These are phyloP conservation scores for Noccaea bulbosa DNA, from an alignment of 345 rosid species.

Conservation along the genomic window DNA sequence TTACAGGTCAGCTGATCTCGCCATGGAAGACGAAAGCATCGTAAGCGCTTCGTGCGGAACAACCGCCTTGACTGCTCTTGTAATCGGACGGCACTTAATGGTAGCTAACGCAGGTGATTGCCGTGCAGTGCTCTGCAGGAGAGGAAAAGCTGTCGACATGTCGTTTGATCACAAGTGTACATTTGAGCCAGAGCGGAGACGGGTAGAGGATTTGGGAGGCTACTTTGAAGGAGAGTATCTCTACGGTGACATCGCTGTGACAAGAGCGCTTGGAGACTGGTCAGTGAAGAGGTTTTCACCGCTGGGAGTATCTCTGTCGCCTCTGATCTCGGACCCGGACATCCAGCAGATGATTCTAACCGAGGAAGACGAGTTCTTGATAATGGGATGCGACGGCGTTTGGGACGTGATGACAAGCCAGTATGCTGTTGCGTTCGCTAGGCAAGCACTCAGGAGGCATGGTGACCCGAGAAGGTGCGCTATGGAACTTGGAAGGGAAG, in stretches of 20 bases:
- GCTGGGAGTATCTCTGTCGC: constrained; percentile 48
- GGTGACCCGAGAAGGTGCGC: constrained; percentile 73
- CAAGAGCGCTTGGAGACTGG: constrained; percentile 85
- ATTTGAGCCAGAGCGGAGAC: constrained; percentile 54
- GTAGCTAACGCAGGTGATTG: constrained; percentile 96
- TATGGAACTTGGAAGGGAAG: constrained; percentile 73
- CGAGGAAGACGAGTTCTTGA: constrained; percentile 78
- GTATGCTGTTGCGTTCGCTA: constrained; percentile 68
- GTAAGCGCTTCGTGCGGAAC: constrained; percentile 71
- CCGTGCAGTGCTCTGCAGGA: constrained; percentile 77
- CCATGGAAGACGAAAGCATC: constrained; percentile 56
- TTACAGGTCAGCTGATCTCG: constrained; percentile 73
- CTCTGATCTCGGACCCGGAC: constrained; percentile 88
- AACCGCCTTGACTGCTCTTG: constrained; percentile 87
- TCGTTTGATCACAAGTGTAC: constrained; percentile 82
- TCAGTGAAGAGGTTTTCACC: constrained; percentile 61
- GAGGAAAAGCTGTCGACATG: constrained; percentile 69
- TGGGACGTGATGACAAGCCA: constrained; percentile 87
- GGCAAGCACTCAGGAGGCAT: constrained; percentile 72
- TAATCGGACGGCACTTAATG: constrained; percentile 70
- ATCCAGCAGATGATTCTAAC: constrained; percentile 59
- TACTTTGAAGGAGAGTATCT: constrained; percentile 66
- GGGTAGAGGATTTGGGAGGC: constrained; percentile 75
- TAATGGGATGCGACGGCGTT: constrained; percentile 81
- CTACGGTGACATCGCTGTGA: constrained; percentile 68